A percentile compares a stretch with the other conserved stretches of the same genome.
Conservation (phyloP, 2,329 filamentous ascomycete species). For the Claviceps sp. region DNA sequence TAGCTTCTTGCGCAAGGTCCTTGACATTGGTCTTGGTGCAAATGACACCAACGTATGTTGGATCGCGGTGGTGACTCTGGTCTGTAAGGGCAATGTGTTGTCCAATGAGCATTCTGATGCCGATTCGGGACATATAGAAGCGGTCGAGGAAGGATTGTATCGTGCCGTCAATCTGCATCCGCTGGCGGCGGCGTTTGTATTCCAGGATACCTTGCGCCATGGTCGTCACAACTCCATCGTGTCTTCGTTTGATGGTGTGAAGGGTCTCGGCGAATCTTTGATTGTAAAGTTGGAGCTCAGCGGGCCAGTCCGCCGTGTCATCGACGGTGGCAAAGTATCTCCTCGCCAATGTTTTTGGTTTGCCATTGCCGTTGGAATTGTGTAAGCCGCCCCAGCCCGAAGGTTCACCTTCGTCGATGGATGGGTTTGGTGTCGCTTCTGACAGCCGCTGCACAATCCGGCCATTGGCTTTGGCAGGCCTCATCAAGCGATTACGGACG, state of each 20-base stretch:
- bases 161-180: conserved; percentile 95
- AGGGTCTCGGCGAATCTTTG: conserved; percentile 77
- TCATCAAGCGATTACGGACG: conserved; percentile 66
- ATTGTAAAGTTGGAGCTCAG: conserved; percentile 90
- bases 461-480: conserved; percentile 42
- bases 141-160: conserved; percentile 96
- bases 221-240: conserved; percentile 94
- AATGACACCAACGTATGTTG: conserved; percentile 94
- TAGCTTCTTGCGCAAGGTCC: conserved; percentile 90
- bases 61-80: conserved; percentile 77
- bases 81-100: conserved; percentile 96
- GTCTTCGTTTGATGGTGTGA: conserved; percentile 86
- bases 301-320: conserved; percentile 79
- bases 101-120: conserved; percentile 97
- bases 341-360: conserved; percentile 34
- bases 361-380: conserved; percentile 30
- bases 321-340: conserved; percentile 87
- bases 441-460: conserved; percentile 60
- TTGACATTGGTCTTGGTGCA: conserved; percentile 97
- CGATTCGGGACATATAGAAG: conserved; percentile 99
- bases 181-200: conserved; percentile 91
- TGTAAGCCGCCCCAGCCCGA: conserved; percentile 39
- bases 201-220: conserved; percentile 96
- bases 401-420: conserved; percentile 74
- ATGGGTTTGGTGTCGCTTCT: conserved; percentile 81